A percentile compares a stretch with the other conserved stretches of the same genome.
phyloP scores from a whole-genome alignment of 495 filamentous ascomycete genomes.

The Xylaria intraflava region DNA sequence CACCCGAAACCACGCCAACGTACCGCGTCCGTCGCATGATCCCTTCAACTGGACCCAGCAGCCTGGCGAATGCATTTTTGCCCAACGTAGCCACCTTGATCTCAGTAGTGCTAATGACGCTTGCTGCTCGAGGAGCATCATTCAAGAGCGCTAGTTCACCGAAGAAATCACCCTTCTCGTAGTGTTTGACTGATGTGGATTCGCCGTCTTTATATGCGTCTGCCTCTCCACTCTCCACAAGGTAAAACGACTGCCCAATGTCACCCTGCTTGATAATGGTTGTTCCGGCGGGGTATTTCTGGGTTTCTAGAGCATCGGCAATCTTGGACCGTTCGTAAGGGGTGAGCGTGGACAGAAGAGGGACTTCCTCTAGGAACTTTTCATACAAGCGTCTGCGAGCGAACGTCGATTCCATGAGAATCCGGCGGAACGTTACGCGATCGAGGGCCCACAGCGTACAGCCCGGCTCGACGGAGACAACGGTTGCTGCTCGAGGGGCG shows the following conservation, averaged over 20 bases:
- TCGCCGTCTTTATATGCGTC: constrained; percentile 70
- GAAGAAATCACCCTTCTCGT: constrained; percentile 92
- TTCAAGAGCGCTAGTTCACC: constrained; percentile 91
- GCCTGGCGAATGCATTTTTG: constrained; percentile 88
- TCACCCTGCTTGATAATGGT: constrained; percentile 90
- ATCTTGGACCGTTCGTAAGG: constrained; percentile 94
- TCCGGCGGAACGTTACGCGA: constrained; percentile 92
- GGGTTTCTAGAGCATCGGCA: constrained; percentile 86
- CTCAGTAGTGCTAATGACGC: constrained; percentile 69
- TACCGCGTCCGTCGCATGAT: constrained; percentile 80
- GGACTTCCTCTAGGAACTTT: constrained; percentile 93
- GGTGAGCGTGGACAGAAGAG: constrained; percentile 75
- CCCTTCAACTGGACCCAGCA: constrained; percentile 86
- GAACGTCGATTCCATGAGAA: constrained; percentile 97
- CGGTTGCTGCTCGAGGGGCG: constrained; percentile 92
- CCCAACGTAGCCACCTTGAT: constrained; percentile 93
- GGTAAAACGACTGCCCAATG: constrained; percentile 84
- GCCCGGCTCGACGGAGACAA: constrained; percentile 70
- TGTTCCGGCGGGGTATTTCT: constrained; percentile 73
- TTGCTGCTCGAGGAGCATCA: constrained; percentile 89
- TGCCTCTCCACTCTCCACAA: constrained; percentile 83
- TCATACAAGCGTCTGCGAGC: constrained; percentile 95
- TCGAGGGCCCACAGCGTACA: constrained; percentile 91
- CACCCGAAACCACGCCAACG: constrained; percentile 43
- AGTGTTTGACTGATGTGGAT: constrained; percentile 62